These are phyloP conservation scores for Phyllosticta citriasiana DNA, from an alignment of 2,329 filamentous ascomycete species.

Conservation along the genomic window DNA sequence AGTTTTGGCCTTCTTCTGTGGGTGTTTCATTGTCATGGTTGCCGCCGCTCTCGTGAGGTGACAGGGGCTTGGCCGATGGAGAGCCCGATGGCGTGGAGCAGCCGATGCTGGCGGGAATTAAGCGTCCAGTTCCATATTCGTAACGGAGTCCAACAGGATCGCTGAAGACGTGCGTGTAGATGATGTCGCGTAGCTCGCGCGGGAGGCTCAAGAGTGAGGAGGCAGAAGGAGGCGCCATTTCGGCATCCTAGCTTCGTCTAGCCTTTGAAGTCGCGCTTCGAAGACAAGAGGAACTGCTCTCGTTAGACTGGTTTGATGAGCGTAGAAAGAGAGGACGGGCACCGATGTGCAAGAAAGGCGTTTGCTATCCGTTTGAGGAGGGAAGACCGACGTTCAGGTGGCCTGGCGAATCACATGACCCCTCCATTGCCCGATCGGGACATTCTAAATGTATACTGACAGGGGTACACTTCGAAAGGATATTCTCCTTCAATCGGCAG, in stretches of 20 bases:
- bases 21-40: neutral
- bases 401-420: too few relatives aligned
- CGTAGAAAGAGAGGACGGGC: too few relatives aligned
- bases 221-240: neutral
- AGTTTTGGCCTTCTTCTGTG: neutral
- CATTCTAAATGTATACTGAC: too few relatives aligned
- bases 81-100: neutral
- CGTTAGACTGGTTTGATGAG: neutral
- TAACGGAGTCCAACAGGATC: conserved; percentile 5
- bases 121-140: conserved; percentile 1
- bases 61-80: neutral
- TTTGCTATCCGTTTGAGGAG: too few relatives aligned
- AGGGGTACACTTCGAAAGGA: too few relatives aligned
- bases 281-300: too few relatives aligned
- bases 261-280: neutral
- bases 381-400: too few relatives aligned
- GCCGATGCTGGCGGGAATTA: neutral
- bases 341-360: too few relatives aligned
- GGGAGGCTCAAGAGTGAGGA: conserved; percentile 8
- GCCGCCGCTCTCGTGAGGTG: neutral
- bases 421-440: too few relatives aligned
- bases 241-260: neutral
- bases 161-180: conserved; percentile 4
- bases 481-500: too few relatives aligned
- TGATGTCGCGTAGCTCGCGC: conserved; percentile 5